phyloP scores from a whole-genome alignment of 139 green algal species.

The Haematococcus lacustris region DNA sequence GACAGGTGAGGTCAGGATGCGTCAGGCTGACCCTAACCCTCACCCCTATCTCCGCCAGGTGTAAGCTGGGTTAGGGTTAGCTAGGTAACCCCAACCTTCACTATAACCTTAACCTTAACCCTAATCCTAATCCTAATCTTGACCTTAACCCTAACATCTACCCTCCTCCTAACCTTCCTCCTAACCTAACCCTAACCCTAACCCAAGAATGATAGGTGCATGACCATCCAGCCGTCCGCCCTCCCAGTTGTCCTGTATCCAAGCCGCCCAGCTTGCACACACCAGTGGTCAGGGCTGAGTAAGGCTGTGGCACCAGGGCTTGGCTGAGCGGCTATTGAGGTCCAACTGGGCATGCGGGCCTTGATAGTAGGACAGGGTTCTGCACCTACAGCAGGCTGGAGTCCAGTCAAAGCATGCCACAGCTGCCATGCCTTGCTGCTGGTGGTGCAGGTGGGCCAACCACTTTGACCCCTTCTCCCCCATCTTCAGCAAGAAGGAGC shows the following conservation, averaged over 20 bases:
- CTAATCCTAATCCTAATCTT: too few relatives aligned
- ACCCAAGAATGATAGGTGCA: too few relatives aligned
- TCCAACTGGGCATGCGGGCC: too few relatives aligned
- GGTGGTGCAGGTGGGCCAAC: conserved; percentile 45
- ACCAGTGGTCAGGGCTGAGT: not conserved
- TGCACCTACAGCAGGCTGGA: not conserved
- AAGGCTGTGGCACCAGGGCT: not conserved
- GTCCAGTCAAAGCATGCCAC: not conserved
- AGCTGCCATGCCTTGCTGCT: not conserved
- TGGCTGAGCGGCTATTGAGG: too few relatives aligned
- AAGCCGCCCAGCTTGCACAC: too few relatives aligned
- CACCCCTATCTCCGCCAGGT: not conserved
- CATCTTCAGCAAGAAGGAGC: conserved; percentile 80
- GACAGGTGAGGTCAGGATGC: conserved; percentile 7
- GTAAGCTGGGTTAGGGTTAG: not conserved
- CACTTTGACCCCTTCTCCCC: conserved; percentile 84
- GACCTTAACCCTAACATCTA: too few relatives aligned
- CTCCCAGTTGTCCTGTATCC: too few relatives aligned
- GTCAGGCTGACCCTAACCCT: not conserved
- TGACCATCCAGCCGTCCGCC: too few relatives aligned
- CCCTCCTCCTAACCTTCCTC: too few relatives aligned
- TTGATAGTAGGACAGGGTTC: too few relatives aligned
- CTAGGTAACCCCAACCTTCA: not conserved
- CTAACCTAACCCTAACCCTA: too few relatives aligned
- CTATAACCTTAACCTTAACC: too few relatives aligned